Evolutionary conservation across 1,284 basidiomycete species (phyloP).

Genomic region (Leccinum pallidistipes): DNA sequence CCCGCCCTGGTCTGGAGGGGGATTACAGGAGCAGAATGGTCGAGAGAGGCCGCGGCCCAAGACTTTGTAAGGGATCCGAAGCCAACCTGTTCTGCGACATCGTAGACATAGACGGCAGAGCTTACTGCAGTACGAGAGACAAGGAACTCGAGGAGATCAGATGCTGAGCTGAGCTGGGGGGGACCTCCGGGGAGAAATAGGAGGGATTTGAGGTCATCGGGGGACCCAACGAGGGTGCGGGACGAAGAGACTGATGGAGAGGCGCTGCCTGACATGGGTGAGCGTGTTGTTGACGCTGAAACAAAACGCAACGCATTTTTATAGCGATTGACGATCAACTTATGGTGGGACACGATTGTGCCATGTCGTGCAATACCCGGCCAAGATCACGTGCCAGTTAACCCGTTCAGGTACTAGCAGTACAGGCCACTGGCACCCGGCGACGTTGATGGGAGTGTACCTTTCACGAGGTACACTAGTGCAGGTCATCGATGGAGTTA

Average conservation of each 20-base stretch:
- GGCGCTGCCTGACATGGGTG: constrained; percentile 19
- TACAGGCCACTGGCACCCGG: too few relatives aligned
- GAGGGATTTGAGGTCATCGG: constrained; percentile 26
- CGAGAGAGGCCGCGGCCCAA: constrained; percentile 45
- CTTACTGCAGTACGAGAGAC: constrained; percentile 53
- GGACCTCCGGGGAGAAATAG: constrained; percentile 17
- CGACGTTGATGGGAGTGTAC: too few relatives aligned
- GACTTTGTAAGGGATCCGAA: constrained; percentile 71
- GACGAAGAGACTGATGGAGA: constrained; percentile 3
- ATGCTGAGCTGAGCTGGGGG: constrained; percentile 52
- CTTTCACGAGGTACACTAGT: too few relatives aligned
- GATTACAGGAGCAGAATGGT: constrained; percentile 55
- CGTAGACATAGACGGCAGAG: constrained; percentile 76
- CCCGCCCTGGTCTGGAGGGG: constrained; percentile 85
- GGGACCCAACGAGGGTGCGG: constrained; percentile 24
- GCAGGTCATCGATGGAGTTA: background rate
- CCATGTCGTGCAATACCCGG: constrained; percentile 26
- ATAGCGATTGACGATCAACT: background rate
- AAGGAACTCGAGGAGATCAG: constrained; percentile 65
- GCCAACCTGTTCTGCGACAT: constrained; percentile 76
- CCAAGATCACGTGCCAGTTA: constrained; percentile 23
- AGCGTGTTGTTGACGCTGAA: background rate
- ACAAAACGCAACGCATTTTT: background rate
- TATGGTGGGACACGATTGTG: constrained; percentile 30
- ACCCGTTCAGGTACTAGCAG: too few relatives aligned